Evolutionary conservation across 805 yeast species (phyloP), one percentile per base, ranked within the genome.

Genomic region (Saccharomyces eubayanus): DNA sequence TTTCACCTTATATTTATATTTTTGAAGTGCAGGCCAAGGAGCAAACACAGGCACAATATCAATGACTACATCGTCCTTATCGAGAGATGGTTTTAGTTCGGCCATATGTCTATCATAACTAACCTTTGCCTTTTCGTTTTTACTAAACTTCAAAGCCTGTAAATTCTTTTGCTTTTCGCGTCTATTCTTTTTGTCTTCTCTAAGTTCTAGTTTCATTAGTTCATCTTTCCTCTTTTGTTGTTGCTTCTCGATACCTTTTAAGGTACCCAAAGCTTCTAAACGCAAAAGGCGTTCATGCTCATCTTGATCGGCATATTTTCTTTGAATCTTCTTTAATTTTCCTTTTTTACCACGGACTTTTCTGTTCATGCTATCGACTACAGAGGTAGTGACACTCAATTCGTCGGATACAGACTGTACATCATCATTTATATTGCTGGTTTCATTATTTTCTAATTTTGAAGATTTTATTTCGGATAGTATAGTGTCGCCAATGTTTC

Each of bases 261-360:
- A 73, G 0, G 96, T 87, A 3, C 98, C 98, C 46, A 92, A 72
- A 1, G 86, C 87, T 55, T 85, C 82, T 87, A 92, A 82, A 59
- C 95, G 77, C 53, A 85, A 62, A 48, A 71, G 62, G 53, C 90
- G 79, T 62, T 92, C 98, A 53, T 87, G 94, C 51, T 89, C 97
- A 66, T 92, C 98, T 70, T 92, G 98, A 55, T 86, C 90, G 2
- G 84, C 89, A 64, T 92, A 92, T 64, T 91, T 92, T 56, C 80
- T 77, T 45, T 85, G 85, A 53, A 89, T 87, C 64, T 88, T 90
- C 74, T 87, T 89, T 69, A 87, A 64, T 65, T 90, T 90, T 43
- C 87, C 85, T 64, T 85, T 89, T 70, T 87, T 89, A 49, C 98
- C 97, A 62, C 97, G 81, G 6, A 84, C 83, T 41, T 74, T 77